These are phyloP conservation scores for Pseudogymnoascus sp. DNA, from an alignment of 2,329 filamentous ascomycete species.

Conservation along the genomic window DNA sequence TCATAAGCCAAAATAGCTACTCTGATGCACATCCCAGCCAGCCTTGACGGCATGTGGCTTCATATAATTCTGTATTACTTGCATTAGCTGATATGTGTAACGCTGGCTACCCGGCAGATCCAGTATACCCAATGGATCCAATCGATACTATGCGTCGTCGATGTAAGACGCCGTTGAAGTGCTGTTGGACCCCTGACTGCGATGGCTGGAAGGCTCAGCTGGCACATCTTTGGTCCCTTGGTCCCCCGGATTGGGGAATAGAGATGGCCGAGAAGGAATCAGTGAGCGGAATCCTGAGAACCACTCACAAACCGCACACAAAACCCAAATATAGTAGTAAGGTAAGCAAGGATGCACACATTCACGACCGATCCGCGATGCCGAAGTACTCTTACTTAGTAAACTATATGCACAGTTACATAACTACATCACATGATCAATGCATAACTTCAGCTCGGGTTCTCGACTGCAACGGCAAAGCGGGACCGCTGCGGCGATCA, in stretches of 20 bases:
- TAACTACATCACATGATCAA: not conserved
- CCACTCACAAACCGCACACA: not conserved
- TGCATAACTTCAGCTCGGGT: not conserved
- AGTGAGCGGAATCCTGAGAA: not conserved
- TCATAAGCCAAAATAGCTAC: not conserved
- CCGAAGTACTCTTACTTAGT: not conserved
- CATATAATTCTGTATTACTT: not conserved
- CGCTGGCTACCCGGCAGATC: not conserved
- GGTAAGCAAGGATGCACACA: not conserved
- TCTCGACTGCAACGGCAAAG: not conserved
- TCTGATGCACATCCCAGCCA: not conserved
- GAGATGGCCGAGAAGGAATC: not conserved
- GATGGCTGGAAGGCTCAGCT: not conserved
- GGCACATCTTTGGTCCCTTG: constrained; percentile 1
- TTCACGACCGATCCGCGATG: not conserved
- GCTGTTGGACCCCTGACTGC: not conserved
- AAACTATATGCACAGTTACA: not conserved
- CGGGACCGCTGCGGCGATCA: not conserved
- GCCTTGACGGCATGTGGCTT: not conserved
- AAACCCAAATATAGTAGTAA: not conserved
- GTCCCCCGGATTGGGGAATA: not conserved
- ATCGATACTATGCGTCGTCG: not conserved
- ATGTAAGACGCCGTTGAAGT: not conserved
- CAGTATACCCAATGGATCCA: not conserved
- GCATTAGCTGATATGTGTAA: constrained; percentile 1